Base-by-base conservation (phyloP, 768 basidiomycete species). In the Rhizopogon sp. region DNA sequence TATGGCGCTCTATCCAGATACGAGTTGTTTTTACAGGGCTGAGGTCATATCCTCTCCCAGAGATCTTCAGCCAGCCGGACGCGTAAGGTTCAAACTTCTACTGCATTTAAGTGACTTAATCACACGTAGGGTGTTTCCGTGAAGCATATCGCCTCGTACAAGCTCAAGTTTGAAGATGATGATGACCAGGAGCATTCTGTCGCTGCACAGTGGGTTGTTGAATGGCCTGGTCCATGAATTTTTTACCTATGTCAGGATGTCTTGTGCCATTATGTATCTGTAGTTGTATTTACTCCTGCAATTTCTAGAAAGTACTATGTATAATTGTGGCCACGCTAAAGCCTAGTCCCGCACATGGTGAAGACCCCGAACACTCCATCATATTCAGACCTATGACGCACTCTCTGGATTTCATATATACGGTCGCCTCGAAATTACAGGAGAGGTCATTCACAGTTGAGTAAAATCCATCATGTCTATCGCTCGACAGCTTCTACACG, bases 1-100 rank as follows among this genome's bases (percentile, higher is more conserved):
- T 9, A 81, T 93, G 80, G 91, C 89, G 1, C 73, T 93, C n/a
- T 93, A 92, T 69, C 91, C 91, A 0, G 91, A 93, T 64, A 93
- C 91, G 0, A 93, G 89, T 61, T 91, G 88, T 66, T 93, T 93
- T 74, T 93, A 93, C 64, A 86, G 88, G 28, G 91, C 91, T 6
- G 87, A 90, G 63, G 90, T 93, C 6, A 76, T 90, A 44, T 77
- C 82, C n/a, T 80, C 82, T 9, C 90, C 88, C 5, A 72, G 62
- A 46, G 79, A 78, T 50, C 63, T 72, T 29, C 70, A 67, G 25
- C 66, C 70, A 0, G 55, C 62, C 3, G 65, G 67, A 51, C 68
- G 78, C 25, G 78, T 79, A 57, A 70, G 75, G 65, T 37, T 22
- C 13, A 42, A 35, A 39, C 45, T 42, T 39, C 45, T 29, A 9